Base-by-base conservation (phyloP, 1,284 basidiomycete species). In the Microbotryum lychnidis-dioicae region DNA sequence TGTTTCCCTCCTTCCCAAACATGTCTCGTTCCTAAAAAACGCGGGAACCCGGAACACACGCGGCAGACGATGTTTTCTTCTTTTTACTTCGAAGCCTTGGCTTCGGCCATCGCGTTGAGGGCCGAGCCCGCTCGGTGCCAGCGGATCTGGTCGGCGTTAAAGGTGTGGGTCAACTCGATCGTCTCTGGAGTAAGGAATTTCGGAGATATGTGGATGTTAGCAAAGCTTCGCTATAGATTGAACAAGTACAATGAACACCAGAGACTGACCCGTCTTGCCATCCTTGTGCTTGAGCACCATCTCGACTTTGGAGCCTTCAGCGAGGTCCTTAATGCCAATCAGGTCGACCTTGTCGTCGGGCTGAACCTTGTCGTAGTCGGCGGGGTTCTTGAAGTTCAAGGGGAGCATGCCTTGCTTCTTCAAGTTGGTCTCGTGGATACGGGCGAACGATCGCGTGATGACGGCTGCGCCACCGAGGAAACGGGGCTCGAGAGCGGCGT, bases 381-480 rank as follows among this genome's bases (percentile, higher is more conserved):
- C 87, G 14, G 87, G 81, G 80, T 96, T 82, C 64, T 78, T 86
- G 76, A 96, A 94, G 67, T 89, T 93, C 31, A 65, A 58, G 21
- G 69, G 65, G 57, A 71, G 68, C 61, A 68, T 58, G 33, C 72
- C 89, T 80, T 92, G 89, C 83, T 92, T 96, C 87, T 94, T 94
- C 82, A 94, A 81, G 84, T 96, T 96, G 76, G 79, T 79, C 83
- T 97, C 91, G 81, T 97, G 93, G 79, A 97, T 97, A 80, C 93
- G 90, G 55, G 93, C 93, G 77, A 96, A 96, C 46, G 87, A 91
- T 74, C 91, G 85, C 73, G 87, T 87, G 77, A 98, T 94, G 27
- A 97, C 89, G 53, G 94, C 94, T 63, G 88, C 81, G 72, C 91
- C 93, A 73, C 93, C 93, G 69, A 97, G 86, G 85, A 87, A 97